A percentile compares a stretch with the other conserved stretches of the same genome.
phyloP scores from a whole-genome alignment of 176 grass and related monocot species.

The Tillandsia fasciculata region DNA sequence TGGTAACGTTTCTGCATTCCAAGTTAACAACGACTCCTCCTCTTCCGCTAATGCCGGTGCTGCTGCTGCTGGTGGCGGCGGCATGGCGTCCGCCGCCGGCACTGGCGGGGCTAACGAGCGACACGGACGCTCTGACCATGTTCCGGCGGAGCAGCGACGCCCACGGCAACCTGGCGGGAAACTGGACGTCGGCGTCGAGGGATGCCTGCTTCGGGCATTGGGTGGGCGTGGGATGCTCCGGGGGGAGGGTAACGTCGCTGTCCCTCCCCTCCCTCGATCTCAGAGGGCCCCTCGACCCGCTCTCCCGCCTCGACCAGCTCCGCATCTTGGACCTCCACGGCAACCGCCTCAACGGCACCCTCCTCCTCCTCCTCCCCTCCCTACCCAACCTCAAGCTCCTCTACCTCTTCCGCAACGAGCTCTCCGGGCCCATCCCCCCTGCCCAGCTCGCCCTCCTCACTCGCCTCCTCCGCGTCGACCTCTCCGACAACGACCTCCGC shows the following conservation, averaged over 20 bases:
- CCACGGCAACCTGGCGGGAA: constrained; percentile 50
- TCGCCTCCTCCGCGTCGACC: constrained; percentile 36
- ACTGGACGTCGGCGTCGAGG: constrained; percentile 51
- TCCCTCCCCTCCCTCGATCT: constrained; percentile 51
- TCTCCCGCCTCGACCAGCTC: constrained; percentile 53
- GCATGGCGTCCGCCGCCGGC: no score
- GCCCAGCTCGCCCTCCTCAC: constrained; percentile 15
- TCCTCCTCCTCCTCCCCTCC: constrained; percentile 41
- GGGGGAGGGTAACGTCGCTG: constrained; percentile 48
- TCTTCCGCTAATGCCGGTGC: background rate
- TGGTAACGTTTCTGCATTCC: background rate
- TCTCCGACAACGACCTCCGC: constrained; percentile 51
- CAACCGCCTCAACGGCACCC: constrained; percentile 72
- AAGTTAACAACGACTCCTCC: background rate
- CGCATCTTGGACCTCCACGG: constrained; percentile 58
- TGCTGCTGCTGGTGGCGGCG: background rate
- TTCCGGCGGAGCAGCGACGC: constrained; percentile 48
- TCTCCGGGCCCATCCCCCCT: constrained; percentile 37
- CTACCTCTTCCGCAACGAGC: constrained; percentile 60
- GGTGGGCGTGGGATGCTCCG: constrained; percentile 41
- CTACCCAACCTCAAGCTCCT: constrained; percentile 53
- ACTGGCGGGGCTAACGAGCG: constrained; percentile 17
- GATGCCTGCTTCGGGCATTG: constrained; percentile 55
- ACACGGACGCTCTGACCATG: constrained; percentile 56
- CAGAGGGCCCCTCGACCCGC: constrained; percentile 49